Conservation (phyloP, 345 rosid genomes). For the Populus deltoides region DNA sequence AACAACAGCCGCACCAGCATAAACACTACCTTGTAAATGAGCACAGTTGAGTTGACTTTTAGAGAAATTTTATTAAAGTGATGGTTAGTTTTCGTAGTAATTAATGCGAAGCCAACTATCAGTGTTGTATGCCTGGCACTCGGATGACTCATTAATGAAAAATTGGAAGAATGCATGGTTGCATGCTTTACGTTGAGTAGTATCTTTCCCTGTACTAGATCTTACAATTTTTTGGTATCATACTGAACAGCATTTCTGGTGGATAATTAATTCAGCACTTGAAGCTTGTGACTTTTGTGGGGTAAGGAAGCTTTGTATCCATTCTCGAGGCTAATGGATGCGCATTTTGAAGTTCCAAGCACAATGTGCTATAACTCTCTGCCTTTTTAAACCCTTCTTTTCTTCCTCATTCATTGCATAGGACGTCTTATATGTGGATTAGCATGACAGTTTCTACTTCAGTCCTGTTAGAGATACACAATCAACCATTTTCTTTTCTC, state of each 20-base stretch:
- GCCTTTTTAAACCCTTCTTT: neutral
- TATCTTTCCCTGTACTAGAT: neutral
- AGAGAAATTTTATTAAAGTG: neutral
- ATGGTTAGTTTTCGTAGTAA: neutral
- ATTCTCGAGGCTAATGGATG: neutral
- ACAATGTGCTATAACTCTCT: neutral
- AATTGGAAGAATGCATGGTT: too few relatives aligned
- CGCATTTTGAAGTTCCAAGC: neutral
- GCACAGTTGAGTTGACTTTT: neutral
- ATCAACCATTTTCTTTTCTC: neutral
- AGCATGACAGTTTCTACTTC: neutral
- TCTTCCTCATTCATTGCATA: neutral
- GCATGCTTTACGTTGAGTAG: neutral
- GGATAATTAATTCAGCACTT: neutral
- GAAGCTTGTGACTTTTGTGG: neutral
- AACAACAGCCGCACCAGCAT: rapidly evolving
- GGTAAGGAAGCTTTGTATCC: neutral
- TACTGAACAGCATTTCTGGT: neutral
- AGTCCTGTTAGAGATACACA: neutral
- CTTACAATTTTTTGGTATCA: neutral
- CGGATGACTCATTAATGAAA: too few relatives aligned
- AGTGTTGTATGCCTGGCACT: neutral
- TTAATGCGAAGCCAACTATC: neutral
- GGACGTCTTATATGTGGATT: neutral
- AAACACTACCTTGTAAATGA: neutral